These are phyloP conservation scores for Phytophthora brassicae DNA, from an alignment of 352 stramenopile genomes.

Conservation along the genomic window DNA sequence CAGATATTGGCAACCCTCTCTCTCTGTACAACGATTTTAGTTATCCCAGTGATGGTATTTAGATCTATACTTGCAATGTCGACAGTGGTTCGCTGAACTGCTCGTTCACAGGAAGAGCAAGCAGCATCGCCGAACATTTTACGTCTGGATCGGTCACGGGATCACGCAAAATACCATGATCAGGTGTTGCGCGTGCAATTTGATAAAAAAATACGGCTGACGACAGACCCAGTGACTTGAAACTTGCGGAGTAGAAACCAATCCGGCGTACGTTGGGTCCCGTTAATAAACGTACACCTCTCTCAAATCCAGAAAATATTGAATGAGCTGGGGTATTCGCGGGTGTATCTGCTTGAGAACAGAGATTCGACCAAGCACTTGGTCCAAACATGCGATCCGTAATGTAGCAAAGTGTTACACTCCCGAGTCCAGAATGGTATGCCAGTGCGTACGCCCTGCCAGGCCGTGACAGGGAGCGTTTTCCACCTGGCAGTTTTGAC, in stretches of 20 bases:
- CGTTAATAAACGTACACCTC: neutral
- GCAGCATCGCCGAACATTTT: neutral
- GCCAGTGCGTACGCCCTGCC: neutral
- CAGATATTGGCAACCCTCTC: neutral
- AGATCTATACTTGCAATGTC: neutral
- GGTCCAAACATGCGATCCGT: neutral
- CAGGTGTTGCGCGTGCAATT: neutral
- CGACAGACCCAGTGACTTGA: slow-evolving; percentile 6
- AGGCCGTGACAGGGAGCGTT: neutral
- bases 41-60: neutral
- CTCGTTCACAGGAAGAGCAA: neutral
- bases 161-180: neutral
- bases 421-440: slow-evolving; percentile 7
- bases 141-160: neutral
- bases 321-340: neutral
- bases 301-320: slow-evolving; percentile 2
- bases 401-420: slow-evolving; percentile 3
- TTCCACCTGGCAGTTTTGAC: neutral
- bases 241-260: slow-evolving; percentile 6
- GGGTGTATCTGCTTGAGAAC: neutral
- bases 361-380: slow-evolving; percentile 1
- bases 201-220: neutral
- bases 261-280: too few species aligned
- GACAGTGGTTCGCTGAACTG: neutral
- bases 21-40: neutral